Percentiles rank a stretch among this genome's conserved stretches.
These are phyloP conservation scores for Saccharomycopsis babjevae DNA, from an alignment of 805 yeast genomes.

Conservation along the genomic window DNA sequence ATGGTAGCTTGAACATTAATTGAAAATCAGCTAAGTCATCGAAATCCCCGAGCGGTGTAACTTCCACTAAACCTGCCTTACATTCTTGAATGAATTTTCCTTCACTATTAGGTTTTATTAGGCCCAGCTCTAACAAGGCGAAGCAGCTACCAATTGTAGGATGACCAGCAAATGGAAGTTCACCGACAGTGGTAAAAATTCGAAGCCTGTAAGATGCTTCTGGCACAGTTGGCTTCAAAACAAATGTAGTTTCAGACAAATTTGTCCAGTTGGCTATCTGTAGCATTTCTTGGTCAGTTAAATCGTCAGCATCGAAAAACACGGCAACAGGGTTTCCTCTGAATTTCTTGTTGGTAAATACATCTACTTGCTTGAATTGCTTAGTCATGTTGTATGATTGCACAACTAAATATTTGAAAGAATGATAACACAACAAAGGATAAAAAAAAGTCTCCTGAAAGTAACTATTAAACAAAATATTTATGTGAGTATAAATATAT, in stretches of 20 bases:
- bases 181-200: conserved; percentile 38
- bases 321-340: conserved; percentile 52
- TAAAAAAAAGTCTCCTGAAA: background rate
- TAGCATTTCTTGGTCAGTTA: conserved; percentile 34
- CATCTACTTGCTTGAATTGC: conserved; percentile 30
- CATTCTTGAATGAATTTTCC: conserved; percentile 34
- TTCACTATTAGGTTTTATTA: conserved; percentile 17
- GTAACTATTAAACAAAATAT: background rate
- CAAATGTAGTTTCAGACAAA: conserved; percentile 47
- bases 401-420: background rate
- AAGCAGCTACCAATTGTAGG: conserved; percentile 40
- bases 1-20: background rate
- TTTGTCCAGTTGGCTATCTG: conserved; percentile 50
- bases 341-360: conserved; percentile 30
- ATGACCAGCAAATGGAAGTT: conserved; percentile 56
- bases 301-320: conserved; percentile 31
- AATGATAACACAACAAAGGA: background rate
- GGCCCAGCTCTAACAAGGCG: background rate
- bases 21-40: background rate
- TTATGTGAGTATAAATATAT: too few species aligned
- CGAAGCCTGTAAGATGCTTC: conserved; percentile 39
- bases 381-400: background rate
- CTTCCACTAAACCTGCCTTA: conserved; percentile 32
- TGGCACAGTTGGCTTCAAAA: conserved; percentile 30
- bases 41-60: conserved; percentile 20